A percentile compares a stretch with the other conserved stretches of the same genome.
phyloP scores from a whole-genome alignment of 371 early-diverging fungal species.

The Mortierella sp. region DNA sequence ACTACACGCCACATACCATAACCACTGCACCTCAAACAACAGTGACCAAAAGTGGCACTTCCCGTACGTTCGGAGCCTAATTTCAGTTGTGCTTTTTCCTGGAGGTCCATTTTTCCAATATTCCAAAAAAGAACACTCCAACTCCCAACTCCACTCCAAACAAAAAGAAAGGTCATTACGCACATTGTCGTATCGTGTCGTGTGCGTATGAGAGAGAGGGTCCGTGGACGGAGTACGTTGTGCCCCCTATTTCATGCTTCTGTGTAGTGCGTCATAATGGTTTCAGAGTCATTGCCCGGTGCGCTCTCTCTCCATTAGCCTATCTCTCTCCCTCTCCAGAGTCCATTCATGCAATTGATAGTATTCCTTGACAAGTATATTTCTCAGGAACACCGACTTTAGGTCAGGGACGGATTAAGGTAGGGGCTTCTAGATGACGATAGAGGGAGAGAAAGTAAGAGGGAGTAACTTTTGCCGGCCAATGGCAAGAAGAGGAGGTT shows the following conservation, averaged over 20 bases:
- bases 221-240: background rate
- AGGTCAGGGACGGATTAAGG: background rate
- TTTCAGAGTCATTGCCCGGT: slow-evolving; percentile 13
- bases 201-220: background rate
- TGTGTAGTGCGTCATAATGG: background rate
- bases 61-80: background rate
- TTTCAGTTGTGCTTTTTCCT: background rate
- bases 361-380: background rate
- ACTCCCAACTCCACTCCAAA: no score
- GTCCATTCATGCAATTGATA: background rate
- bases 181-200: background rate
- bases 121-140: background rate
- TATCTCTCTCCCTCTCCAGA: background rate
- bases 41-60: background rate
- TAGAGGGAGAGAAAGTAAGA: background rate
- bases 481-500: background rate
- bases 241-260: background rate
- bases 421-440: background rate
- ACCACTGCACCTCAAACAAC: background rate
- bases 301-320: background rate
- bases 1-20: background rate
- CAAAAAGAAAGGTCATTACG: background rate
- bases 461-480: background rate
- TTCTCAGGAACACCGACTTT: slow-evolving; percentile 13
- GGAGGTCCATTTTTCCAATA: background rate